A percentile compares a stretch with the other conserved stretches of the same genome.
Evolutionary conservation across 2,329 filamentous ascomycete species (phyloP).

Genomic region (Colletotrichum tropicicola): DNA sequence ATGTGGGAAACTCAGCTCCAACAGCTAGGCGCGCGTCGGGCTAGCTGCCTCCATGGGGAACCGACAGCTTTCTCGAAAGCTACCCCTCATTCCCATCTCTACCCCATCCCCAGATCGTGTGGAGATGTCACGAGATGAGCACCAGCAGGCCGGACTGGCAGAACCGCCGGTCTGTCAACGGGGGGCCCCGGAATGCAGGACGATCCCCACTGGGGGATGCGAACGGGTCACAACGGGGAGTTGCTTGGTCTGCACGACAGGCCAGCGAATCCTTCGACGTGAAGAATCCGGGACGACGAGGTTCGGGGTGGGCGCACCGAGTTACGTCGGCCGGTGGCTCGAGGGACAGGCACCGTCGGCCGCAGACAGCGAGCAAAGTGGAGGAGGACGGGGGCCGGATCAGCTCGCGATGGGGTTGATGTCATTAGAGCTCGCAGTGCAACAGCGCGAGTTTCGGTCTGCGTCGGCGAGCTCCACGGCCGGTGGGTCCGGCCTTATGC

Average conservation of each 20-base stretch:
- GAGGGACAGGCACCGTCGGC: slow-evolving; percentile 17
- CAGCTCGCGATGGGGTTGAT: slow-evolving; percentile 19
- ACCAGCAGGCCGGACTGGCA: slow-evolving; percentile 19
- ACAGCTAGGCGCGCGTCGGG: slow-evolving; percentile 19
- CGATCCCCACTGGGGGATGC: slow-evolving; percentile 17
- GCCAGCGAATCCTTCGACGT: slow-evolving; percentile 11
- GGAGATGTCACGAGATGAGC: slow-evolving; percentile 32
- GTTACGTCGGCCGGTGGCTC: slow-evolving; percentile 11
- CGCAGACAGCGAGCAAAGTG: slow-evolving; percentile 21
- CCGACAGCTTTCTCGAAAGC: slow-evolving; percentile 26
- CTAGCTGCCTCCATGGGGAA: slow-evolving; percentile 29
- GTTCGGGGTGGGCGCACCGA: slow-evolving; percentile 22
- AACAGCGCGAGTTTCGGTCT: slow-evolving; percentile 24
- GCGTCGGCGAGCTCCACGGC: slow-evolving; percentile 25
- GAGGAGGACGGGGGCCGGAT: slow-evolving; percentile 14
- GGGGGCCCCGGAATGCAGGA: slow-evolving; percentile 25
- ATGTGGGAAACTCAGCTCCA: slow-evolving; percentile 20
- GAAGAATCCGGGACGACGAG: slow-evolving; percentile 13
- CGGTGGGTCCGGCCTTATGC: slow-evolving; percentile 29
- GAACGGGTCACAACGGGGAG: slow-evolving; percentile 20
- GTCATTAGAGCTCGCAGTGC: slow-evolving; percentile 22
- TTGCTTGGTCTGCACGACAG: too few species aligned
- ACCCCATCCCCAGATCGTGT: slow-evolving; percentile 30
- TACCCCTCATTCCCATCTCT: slow-evolving; percentile 30
- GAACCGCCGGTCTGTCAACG: slow-evolving; percentile 24